Evolutionary conservation across 331 rosid genomes (phyloP).

Genomic region (Saraca asoca): DNA sequence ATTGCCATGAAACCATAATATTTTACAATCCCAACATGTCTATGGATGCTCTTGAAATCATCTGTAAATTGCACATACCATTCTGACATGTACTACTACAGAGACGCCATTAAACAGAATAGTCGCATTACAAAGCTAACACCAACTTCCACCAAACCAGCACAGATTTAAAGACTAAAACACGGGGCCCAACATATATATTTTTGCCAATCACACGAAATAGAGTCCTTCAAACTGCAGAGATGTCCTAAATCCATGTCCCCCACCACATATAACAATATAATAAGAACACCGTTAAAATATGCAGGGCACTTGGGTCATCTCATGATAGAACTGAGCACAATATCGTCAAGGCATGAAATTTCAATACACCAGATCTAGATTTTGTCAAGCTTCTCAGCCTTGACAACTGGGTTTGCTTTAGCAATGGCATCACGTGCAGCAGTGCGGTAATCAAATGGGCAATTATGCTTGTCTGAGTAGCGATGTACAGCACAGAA

Average conservation of each 20-base stretch:
- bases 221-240: conserved; percentile 62
- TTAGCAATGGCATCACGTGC: conserved; percentile 81
- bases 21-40: conserved; percentile 45
- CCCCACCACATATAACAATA: conserved; percentile 50
- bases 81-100: conserved; percentile 31
- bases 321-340: conserved; percentile 51
- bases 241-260: conserved; percentile 54
- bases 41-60: conserved; percentile 36
- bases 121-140: conserved; percentile 48
- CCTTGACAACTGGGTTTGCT: conserved; percentile 85
- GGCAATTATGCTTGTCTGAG: conserved; percentile 82
- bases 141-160: conserved; percentile 59
- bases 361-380: conserved; percentile 43
- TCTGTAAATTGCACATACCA: conserved; percentile 46
- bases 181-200: conserved; percentile 52
- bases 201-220: conserved; percentile 65
- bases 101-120: conserved; percentile 41
- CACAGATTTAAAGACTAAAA: conserved; percentile 53
- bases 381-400: conserved; percentile 90
- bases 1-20: conserved; percentile 36
- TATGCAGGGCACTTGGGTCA: conserved; percentile 56
- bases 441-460: conserved; percentile 82
- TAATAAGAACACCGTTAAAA: conserved; percentile 49
- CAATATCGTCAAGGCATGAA: conserved; percentile 40
- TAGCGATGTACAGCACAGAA: conserved; percentile 84